These are phyloP conservation scores for Acanthamoeba healyi DNA, from an alignment of 208 protist genomes.

Conservation along the genomic window DNA sequence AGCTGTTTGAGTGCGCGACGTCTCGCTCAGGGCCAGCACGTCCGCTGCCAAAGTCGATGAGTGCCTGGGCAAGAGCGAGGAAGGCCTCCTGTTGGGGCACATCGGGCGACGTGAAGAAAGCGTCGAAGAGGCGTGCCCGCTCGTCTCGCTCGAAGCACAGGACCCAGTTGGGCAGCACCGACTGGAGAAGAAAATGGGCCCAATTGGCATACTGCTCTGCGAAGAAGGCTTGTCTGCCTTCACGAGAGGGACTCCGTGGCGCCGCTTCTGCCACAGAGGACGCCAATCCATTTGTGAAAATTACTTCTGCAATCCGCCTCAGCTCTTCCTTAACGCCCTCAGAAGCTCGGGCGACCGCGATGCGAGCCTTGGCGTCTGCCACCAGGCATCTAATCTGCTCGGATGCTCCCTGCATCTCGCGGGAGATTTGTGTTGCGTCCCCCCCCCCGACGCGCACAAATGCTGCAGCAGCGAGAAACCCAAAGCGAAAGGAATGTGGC, in stretches of 20 bases:
- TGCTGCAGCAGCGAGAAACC: neutral
- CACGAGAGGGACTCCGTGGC: too few species aligned
- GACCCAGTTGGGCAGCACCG: conserved; percentile 36
- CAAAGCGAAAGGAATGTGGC: too few species aligned
- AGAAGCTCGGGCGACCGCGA: neutral
- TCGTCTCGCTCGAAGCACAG: neutral
- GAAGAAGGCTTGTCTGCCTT: neutral
- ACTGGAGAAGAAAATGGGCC: neutral
- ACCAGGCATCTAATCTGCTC: neutral
- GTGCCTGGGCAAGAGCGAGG: conserved; percentile 1
- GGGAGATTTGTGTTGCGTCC: neutral
- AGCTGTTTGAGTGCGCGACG: neutral
- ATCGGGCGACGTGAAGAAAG: conserved; percentile 34
- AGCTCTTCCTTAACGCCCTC: neutral
- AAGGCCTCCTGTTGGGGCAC: conserved; percentile 5
- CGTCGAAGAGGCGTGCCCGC: neutral
- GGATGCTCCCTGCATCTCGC: neutral
- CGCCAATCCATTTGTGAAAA: neutral
- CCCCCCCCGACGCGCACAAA: neutral
- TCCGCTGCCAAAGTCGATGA: neutral
- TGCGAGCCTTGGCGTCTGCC: neutral
- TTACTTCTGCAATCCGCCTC: neutral
- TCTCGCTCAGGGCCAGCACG: neutral
- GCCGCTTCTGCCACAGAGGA: too few species aligned
- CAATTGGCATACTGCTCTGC: conserved; percentile 15